A percentile compares a stretch with the other conserved stretches of the same genome.
phyloP scores from a whole-genome alignment of 345 rosid genomes.

The Euphorbia peplus region DNA sequence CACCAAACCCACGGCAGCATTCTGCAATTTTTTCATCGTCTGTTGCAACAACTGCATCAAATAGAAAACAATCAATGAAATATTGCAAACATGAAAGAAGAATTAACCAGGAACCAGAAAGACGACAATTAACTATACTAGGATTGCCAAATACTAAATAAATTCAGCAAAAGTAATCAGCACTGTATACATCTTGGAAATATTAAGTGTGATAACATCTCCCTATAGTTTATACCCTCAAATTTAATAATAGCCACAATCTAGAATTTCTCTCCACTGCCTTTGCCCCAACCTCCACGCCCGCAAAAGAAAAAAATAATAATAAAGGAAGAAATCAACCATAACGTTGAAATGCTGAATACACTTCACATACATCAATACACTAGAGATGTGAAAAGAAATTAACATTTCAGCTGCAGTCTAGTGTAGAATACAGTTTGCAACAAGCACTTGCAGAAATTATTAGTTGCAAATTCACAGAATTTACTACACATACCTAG shows the following conservation, averaged over 20 bases:
- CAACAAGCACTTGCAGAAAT: neutral
- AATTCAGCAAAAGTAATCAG: neutral
- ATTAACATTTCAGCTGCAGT: neutral
- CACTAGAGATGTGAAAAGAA: neutral
- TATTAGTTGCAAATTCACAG: neutral
- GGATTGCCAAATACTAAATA: neutral
- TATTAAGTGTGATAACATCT: neutral
- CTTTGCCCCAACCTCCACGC: neutral
- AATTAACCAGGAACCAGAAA: neutral
- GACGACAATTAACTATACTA: neutral
- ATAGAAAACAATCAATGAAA: slow-evolving; percentile 7
- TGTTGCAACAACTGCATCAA: slow-evolving; percentile 80
- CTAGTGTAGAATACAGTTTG: neutral
- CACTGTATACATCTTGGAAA: neutral
- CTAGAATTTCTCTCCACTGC: neutral
- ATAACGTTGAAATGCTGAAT: neutral
- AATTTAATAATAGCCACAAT: neutral
- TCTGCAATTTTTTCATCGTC: slow-evolving; percentile 90
- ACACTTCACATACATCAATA: neutral
- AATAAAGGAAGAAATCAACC: neutral
- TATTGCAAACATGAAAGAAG: neutral
- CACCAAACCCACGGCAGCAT: slow-evolving; percentile 93
- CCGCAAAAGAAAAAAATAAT: neutral
- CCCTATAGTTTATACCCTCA: neutral
- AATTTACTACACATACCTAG: neutral